Conservation (phyloP, 345 rosid genomes). For the Rhizophora apiculata region DNA sequence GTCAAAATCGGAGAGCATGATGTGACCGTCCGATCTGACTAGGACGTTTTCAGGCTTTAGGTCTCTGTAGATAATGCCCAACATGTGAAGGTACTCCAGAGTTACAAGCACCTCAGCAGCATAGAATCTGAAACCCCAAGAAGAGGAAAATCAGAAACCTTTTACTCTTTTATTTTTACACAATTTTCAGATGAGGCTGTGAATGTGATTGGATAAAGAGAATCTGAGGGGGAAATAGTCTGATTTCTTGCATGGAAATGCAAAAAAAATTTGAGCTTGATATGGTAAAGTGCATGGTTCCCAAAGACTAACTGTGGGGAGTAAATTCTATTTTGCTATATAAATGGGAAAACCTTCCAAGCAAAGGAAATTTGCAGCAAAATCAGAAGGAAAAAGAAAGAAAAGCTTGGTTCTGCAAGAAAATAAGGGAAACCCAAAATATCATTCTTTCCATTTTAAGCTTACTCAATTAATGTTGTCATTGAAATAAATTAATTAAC, state of each 20-base stretch:
- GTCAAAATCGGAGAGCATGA: conserved; percentile 97
- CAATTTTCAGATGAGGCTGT: neutral
- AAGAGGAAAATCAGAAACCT: neutral
- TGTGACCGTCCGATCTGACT: conserved; percentile 93
- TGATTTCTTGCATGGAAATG: conserved; percentile 18
- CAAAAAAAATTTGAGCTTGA: no score
- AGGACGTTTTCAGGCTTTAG: conserved; percentile 90
- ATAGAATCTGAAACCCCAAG: conserved; percentile 54
- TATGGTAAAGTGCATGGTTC: neutral
- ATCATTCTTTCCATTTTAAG: conserved; percentile 5
- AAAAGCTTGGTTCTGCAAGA: conserved; percentile 11
- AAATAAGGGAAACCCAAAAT: conserved; percentile 13
- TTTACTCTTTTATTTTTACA: neutral
- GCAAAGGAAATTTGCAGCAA: conserved; percentile 39
- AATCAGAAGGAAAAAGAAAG: conserved; percentile 17
- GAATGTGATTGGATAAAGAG: no score
- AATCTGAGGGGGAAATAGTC: no score
- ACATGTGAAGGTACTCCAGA: conserved; percentile 90
- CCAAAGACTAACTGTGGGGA: conserved; percentile 6
- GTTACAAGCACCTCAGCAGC: conserved; percentile 92
- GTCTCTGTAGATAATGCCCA: conserved; percentile 93
- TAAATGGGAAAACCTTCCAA: conserved; percentile 19
- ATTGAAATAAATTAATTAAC: neutral
- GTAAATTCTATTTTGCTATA: conserved; percentile 14
- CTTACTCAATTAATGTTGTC: neutral